Evolutionary conservation across 106 monocot species (phyloP).

Genomic region (Cymbidium sinense): DNA sequence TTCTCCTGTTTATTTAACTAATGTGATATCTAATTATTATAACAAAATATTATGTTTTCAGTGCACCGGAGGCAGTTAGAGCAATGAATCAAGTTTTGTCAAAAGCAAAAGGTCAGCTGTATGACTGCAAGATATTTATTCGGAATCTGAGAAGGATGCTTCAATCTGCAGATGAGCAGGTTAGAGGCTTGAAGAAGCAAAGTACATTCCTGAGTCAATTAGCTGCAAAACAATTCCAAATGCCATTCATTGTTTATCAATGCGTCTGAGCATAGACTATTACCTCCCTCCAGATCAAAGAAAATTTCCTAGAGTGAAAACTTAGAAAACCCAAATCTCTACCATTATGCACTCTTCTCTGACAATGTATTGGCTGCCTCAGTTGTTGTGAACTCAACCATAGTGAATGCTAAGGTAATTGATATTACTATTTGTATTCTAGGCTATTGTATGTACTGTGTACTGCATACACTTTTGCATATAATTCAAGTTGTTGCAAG

Average conservation of each 20-base stretch:
- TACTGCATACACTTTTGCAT: not conserved
- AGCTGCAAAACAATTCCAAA: constrained; percentile 80
- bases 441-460: not conserved
- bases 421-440: not conserved
- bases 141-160: constrained; percentile 66
- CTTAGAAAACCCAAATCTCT: constrained; percentile 54
- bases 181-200: constrained; percentile 71
- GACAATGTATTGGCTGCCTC: constrained; percentile 84
- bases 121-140: constrained; percentile 59
- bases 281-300: constrained; percentile 63
- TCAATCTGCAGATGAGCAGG: constrained; percentile 68
- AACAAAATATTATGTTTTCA: constrained; percentile 11
- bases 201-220: constrained; percentile 68
- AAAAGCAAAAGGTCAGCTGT: constrained; percentile 51
- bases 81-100: constrained; percentile 61
- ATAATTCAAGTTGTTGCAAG: not conserved
- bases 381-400: constrained; percentile 78
- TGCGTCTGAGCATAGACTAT: constrained; percentile 65
- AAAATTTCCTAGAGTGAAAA: constrained; percentile 59
- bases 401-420: constrained; percentile 71
- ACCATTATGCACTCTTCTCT: constrained; percentile 80
- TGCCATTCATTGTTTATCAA: constrained; percentile 70
- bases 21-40: not conserved
- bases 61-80: constrained; percentile 58
- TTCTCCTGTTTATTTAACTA: not conserved